Percentiles rank a stretch among this genome's conserved stretches.
These are phyloP conservation scores for Umbelopsis ramanniana DNA, from an alignment of 192 early-diverging fungal species.

Conservation along the genomic window DNA sequence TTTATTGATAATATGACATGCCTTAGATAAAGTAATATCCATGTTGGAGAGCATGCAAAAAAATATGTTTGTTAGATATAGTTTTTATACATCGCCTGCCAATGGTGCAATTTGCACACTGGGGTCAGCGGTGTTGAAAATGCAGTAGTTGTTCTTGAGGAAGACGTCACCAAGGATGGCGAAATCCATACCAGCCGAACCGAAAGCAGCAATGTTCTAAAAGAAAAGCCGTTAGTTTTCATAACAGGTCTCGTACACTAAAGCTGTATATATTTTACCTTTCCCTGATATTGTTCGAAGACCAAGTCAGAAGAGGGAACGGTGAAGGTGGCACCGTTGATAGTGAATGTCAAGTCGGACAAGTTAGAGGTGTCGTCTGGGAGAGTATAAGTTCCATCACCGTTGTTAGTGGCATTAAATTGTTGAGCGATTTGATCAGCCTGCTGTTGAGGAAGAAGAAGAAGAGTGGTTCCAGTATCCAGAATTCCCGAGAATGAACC, in stretches of 20 bases:
- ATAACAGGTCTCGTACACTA: not conserved
- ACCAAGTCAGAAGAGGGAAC: constrained; percentile 39
- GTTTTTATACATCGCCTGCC: not conserved
- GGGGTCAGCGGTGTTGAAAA: constrained; percentile 42
- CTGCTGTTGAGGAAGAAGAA: constrained; percentile 49
- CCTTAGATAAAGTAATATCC: not conserved
- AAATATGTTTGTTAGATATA: not conserved
- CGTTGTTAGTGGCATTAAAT: constrained; percentile 26
- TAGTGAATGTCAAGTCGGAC: constrained; percentile 35
- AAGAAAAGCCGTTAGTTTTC: constrained; percentile 19
- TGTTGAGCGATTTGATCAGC: constrained; percentile 23
- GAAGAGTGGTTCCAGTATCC: constrained; percentile 69
- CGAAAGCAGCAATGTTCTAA: constrained; percentile 46
- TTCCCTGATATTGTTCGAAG: constrained; percentile 27
- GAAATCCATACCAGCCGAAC: constrained; percentile 32
- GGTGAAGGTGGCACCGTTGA: constrained; percentile 40
- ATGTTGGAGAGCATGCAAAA: not conserved
- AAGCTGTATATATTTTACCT: not conserved
- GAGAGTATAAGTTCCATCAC: constrained; percentile 33
- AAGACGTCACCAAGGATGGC: constrained; percentile 55
- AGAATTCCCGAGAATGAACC: constrained; percentile 49
- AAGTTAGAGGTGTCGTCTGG: constrained; percentile 29
- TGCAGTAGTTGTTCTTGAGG: constrained; percentile 53
- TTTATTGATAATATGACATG: not conserved
- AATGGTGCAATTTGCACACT: constrained; percentile 41